phyloP scores from a whole-genome alignment of 1,139 yeast genomes.

The Blastobotrys apis region DNA sequence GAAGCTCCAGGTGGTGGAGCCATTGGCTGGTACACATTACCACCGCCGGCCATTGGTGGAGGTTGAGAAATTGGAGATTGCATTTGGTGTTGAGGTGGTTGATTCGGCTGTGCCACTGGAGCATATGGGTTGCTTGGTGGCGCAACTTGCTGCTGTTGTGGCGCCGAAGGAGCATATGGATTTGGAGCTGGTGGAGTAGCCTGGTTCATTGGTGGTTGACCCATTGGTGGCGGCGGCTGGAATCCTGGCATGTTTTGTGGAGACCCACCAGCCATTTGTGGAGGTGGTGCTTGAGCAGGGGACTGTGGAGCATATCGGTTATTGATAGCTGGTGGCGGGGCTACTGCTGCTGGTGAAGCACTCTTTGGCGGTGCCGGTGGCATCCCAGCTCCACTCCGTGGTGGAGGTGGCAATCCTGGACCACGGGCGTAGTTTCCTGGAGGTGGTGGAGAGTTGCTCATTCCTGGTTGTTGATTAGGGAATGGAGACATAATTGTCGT shows the following conservation, averaged over 20 bases:
- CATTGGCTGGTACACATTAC: not conserved
- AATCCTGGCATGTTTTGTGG: conserved; percentile 18
- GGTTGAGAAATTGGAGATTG: not conserved
- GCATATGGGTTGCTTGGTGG: conserved; percentile 33
- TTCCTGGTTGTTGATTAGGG: conserved; percentile 31
- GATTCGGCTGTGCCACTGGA: conserved; percentile 18
- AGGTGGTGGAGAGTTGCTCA: conserved; percentile 24
- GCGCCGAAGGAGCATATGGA: conserved; percentile 17
- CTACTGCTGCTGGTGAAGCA: conserved; percentile 15
- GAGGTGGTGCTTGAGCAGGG: conserved; percentile 20
- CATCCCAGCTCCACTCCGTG: conserved; percentile 23
- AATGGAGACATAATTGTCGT: conserved; percentile 35
- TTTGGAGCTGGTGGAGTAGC: conserved; percentile 26
- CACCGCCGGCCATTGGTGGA: conserved; percentile 8
- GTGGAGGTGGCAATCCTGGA: conserved; percentile 21
- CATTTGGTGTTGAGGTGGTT: conserved; percentile 13
- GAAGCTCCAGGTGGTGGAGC: conserved; percentile 3
- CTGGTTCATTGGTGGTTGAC: conserved; percentile 18
- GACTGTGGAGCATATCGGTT: conserved; percentile 39
- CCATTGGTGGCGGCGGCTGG: conserved; percentile 13
- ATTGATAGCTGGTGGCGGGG: conserved; percentile 27
- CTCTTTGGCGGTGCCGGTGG: conserved; percentile 24
- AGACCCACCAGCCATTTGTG: no score
- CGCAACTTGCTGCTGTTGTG: conserved; percentile 23
- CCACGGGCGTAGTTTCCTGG: conserved; percentile 13